Evolutionary conservation across 164 flowering plant genomes (phyloP), one percentile per base, ranked within the genome.

Genomic region (Warburgia ugandensis): DNA sequence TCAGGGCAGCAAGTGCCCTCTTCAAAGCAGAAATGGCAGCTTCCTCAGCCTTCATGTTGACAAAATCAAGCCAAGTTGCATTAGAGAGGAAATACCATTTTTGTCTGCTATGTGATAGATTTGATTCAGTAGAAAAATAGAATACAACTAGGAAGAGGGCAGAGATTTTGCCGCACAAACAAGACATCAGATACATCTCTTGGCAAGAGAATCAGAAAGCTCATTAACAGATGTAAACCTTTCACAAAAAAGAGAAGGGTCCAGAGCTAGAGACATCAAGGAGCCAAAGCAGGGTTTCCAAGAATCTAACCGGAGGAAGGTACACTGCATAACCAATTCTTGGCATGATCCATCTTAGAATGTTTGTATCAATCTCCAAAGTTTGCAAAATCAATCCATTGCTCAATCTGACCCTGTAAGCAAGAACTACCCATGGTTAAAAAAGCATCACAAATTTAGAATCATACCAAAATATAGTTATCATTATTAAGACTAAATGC

Each of bases 301-400:
- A n/a, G n/a, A n/a, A n/a, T n/a, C n/a, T n/a, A n/a, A n/a, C n/a
- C n/a, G n/a, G n/a, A n/a, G n/a, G n/a, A n/a, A n/a, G n/a, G n/a
- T n/a, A n/a, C n/a, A n/a, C 44, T 4, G 29, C 53, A 50, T 0
- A 47, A 2, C 97, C 94, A 19, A 72, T 0, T 56, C 97, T 65
- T 1, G 94, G 89, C 8, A 20, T 16, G 0, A 69, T 32, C 94
- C 91, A 86, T 0, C 44, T 53, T 1, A 11, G 3, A 3, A 79
- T 54, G 48, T 72, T 56, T 4, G 77, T 51, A 70, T 84, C 88
- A 65, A 90, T 58, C 64, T 90, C 95, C 60, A 72, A 16, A 0
- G 90, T 29, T 52, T 4, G 91, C 52, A 71, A 90, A 90, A 60
- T 90, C 97, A 65, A 79, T 82, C 94, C 95, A 86, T 31, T 90